These are phyloP conservation scores for Umbilicus rupestris DNA, from an alignment of 164 flowering plant species.

Conservation along the genomic window DNA sequence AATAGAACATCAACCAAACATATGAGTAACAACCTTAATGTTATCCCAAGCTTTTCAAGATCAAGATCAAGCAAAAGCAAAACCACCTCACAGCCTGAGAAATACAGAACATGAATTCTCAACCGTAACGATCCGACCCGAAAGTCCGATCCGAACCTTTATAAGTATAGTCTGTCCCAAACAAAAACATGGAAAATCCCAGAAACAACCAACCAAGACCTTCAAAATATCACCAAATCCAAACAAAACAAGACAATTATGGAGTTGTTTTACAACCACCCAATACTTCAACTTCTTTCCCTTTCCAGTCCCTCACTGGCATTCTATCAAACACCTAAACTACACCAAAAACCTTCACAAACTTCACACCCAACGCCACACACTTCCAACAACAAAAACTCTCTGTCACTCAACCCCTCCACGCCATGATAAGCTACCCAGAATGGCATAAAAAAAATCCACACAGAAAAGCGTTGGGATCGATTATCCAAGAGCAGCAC, in stretches of 20 bases:
- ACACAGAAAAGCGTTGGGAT: too few species aligned
- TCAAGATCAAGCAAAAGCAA: not conserved
- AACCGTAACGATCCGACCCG: too few species aligned
- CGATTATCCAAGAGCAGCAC: too few species aligned
- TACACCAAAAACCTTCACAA: not conserved
- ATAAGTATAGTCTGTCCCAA: too few species aligned
- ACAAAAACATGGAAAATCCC: not conserved
- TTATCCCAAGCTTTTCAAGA: not conserved
- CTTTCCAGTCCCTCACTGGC: too few species aligned
- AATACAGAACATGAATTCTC: not conserved
- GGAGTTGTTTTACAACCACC: not conserved
- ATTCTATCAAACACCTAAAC: not conserved
- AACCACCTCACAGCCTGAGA: not conserved
- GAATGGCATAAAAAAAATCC: too few species aligned
- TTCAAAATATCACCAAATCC: not conserved
- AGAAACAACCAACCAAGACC: not conserved
- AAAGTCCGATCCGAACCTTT: too few species aligned
- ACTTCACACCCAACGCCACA: not conserved
- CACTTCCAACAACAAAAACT: too few species aligned
- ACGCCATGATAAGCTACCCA: too few species aligned
- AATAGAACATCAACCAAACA: not conserved
- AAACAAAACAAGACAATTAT: not conserved
- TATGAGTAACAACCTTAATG: not conserved
- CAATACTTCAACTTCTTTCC: not conserved
- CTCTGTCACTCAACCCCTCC: too few species aligned